Percentiles rank a stretch among this genome's conserved stretches.
Conservation (phyloP, 2,329 filamentous ascomycete genomes). For the Cladorrhinum sp. region DNA sequence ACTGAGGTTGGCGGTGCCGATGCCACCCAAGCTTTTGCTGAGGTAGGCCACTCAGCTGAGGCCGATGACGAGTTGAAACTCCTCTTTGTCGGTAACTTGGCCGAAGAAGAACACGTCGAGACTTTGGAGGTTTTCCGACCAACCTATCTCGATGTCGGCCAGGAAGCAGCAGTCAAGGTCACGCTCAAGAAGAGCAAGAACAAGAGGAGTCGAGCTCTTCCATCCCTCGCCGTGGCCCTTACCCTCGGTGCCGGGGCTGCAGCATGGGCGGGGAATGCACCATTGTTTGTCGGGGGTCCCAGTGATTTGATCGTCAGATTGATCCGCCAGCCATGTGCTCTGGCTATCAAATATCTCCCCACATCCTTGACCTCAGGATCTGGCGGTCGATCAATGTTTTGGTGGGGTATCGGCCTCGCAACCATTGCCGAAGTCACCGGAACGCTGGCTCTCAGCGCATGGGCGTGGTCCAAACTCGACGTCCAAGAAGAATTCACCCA, state of each 20-base stretch:
- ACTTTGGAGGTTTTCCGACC: conserved; percentile 12
- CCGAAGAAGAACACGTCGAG: conserved; percentile 29
- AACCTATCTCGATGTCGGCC: conserved; percentile 5
- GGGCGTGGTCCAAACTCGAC: conserved; percentile 18
- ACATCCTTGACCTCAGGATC: neutral
- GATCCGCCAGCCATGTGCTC: neutral
- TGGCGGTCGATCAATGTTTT: conserved; percentile 2
- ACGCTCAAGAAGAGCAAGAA: conserved; percentile 1
- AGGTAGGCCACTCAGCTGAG: conserved; percentile 75
- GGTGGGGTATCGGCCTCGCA: conserved; percentile 17
- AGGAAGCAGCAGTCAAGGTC: conserved; percentile 13
- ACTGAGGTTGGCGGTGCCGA: conserved; percentile 76
- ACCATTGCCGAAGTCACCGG: conserved; percentile 12
- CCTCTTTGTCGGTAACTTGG: conserved; percentile 34
- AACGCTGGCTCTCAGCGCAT: conserved; percentile 4
- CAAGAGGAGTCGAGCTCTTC: neutral
- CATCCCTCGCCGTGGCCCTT: neutral
- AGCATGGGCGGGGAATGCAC: conserved; percentile 12
- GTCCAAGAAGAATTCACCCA: conserved; percentile 20
- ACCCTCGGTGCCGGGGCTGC: conserved; percentile 18
- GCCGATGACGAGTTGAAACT: conserved; percentile 42
- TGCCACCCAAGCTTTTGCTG: conserved; percentile 76
- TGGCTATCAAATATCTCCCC: neutral
- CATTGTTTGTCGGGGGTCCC: neutral
- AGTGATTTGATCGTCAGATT: neutral